Conservation (phyloP, 2,329 filamentous ascomycete genomes). For the Sclerotinia sclerotiorum region DNA sequence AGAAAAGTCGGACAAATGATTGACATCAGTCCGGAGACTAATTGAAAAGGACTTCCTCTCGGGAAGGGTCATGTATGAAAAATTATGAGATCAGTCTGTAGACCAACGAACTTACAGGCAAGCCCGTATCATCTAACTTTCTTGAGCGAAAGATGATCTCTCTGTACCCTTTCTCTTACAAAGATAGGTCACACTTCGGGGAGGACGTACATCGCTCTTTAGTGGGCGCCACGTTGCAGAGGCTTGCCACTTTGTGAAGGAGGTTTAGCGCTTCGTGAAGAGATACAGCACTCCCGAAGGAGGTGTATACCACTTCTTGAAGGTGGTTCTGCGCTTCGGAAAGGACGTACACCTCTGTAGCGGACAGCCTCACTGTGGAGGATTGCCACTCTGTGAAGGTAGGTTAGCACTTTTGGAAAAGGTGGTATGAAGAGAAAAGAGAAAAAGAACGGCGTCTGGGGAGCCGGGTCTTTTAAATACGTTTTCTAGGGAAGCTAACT, state of each 20-base stretch:
- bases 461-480: background rate
- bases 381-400: background rate
- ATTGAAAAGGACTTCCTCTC: background rate
- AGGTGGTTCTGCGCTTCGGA: background rate
- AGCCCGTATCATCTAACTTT: background rate
- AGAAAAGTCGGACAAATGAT: background rate
- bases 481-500: background rate
- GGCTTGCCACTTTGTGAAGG: background rate
- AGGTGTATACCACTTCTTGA: background rate
- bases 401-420: too few relatives aligned
- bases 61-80: background rate
- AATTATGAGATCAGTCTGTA: background rate
- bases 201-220: background rate
- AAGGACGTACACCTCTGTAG: background rate
- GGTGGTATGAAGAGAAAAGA: background rate
- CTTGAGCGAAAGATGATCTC: background rate
- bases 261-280: background rate
- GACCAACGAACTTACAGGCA: background rate
- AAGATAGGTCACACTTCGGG: background rate
- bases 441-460: background rate
- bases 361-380: background rate
- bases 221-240: background rate
- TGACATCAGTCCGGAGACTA: too few relatives aligned
- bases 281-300: background rate
- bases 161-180: background rate